Evolutionary conservation across 257 asterid genomes (phyloP), one percentile per base, ranked within the genome.

Genomic region (Sherardia arvensis): DNA sequence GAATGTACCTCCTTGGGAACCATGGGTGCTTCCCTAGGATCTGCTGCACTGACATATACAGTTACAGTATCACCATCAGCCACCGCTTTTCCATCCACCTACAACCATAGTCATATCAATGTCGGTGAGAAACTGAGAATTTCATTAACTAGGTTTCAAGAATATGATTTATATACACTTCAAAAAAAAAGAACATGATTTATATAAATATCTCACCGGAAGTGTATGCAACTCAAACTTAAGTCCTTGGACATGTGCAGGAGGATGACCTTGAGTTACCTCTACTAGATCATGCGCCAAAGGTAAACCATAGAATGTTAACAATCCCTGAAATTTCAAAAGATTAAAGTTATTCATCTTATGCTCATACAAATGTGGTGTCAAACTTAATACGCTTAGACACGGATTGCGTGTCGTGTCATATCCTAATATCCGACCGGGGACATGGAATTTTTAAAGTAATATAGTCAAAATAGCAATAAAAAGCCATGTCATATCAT

Each of bases 21-120:
- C 47, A 57, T 53, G 10, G 94, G 67, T 8, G 99, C 75, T 77
- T 85, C 99, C 71, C 88, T 81, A 8, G 81, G 76, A 72, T 84
- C 88, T 8, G 11, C 60, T 0, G 85, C 66, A 61, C 78, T 85
- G 30, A 89, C 94, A 36, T 85, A 92, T 17, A 84, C 97, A 9
- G 90, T 92, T 63, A 92, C 65, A 4, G 97, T 87, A 77, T 89
- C 97, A n/a, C 97, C 99, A 78, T 89, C 97, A 4, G 96, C 99
- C 29, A 89, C 99, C 22, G 99, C 95, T 74, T 81, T 92, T 2
- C 84, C 83, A 75, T 92, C 95, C 67, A 92, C 93, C 98, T 89
- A 23, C 56, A 25, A 17, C n/a, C 9, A 20, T 15, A 4, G 1
- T 43, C 4, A 14, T 43, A 20, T 4, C 20, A 17, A 43, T 43